Percentiles rank a stretch among this genome's conserved stretches.
Conservation (phyloP, 1,284 basidiomycete genomes). For the Takashimella koratensis region DNA sequence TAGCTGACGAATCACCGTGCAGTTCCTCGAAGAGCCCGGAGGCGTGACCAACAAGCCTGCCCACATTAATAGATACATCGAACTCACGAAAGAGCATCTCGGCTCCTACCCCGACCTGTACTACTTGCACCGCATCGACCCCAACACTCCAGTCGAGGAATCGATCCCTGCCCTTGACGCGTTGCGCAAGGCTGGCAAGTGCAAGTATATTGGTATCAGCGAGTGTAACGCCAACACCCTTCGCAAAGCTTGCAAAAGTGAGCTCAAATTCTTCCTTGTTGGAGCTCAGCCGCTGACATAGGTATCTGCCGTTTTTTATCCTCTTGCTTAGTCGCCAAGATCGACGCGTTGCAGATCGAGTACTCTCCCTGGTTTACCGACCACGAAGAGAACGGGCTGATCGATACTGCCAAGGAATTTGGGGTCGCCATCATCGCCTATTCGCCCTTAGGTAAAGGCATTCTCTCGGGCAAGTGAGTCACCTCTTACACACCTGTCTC, state of each 20-base stretch:
- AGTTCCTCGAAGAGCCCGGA: background rate
- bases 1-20: background rate
- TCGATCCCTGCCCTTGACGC: slow-evolving; percentile 41
- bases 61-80: slow-evolving; percentile 42
- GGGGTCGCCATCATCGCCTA: slow-evolving; percentile 48
- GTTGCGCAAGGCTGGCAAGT: slow-evolving; percentile 47
- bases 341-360: slow-evolving; percentile 51
- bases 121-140: slow-evolving; percentile 49
- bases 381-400: slow-evolving; percentile 48
- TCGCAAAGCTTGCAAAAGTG: slow-evolving; percentile 56
- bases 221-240: slow-evolving; percentile 60
- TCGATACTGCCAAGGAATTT: slow-evolving; percentile 45
- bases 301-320: background rate
- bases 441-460: slow-evolving; percentile 47
- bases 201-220: slow-evolving; percentile 51
- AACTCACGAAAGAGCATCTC: slow-evolving; percentile 39
- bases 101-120: slow-evolving; percentile 48
- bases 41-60: slow-evolving; percentile 27
- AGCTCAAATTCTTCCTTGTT: too few relatives aligned
- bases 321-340: slow-evolving; percentile 44
- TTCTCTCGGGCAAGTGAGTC: slow-evolving; percentile 42
- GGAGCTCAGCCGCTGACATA: background rate
- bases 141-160: slow-evolving; percentile 36
- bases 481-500: background rate
- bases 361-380: slow-evolving; percentile 51